Percentiles rank a stretch among this genome's conserved stretches.
Conservation (phyloP, 192 early-diverging fungal species). For the Rhizophagus prolifer region DNA sequence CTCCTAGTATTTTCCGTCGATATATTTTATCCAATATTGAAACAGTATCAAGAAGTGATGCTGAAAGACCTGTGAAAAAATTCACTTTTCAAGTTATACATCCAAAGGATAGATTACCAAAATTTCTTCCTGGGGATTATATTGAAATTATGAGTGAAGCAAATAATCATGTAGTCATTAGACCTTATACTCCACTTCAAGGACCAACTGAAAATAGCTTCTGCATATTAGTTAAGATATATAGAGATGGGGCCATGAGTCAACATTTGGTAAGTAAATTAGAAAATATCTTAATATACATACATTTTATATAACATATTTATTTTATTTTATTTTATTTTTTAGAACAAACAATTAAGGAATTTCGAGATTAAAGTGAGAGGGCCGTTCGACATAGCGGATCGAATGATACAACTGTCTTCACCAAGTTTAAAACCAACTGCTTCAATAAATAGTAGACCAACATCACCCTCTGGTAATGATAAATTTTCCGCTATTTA, state of each 20-base stretch:
- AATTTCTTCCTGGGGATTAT: constrained; percentile 28
- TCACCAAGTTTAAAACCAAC: background rate
- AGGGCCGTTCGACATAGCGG: constrained; percentile 24
- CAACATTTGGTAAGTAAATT: constrained; percentile 1
- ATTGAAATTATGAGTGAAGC: constrained; percentile 25
- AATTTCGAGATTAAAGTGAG: constrained; percentile 27
- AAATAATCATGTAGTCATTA: constrained; percentile 22
- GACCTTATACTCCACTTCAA: constrained; percentile 23
- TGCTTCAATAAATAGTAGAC: background rate
- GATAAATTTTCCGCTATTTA: background rate
- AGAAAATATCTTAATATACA: background rate
- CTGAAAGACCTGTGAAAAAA: constrained; percentile 1
- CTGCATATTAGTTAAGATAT: constrained; percentile 28
- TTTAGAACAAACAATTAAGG: constrained; percentile 19
- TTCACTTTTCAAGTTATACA: constrained; percentile 25
- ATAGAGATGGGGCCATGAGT: constrained; percentile 27
- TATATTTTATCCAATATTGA: constrained; percentile 21
- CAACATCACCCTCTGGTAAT: background rate
- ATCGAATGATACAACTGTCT: background rate
- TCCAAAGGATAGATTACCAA: background rate
- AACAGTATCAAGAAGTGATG: background rate
- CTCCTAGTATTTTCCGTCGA: constrained; percentile 17
- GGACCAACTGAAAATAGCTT: constrained; percentile 7
- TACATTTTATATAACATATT: background rate
- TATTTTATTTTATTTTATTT: background rate